These are phyloP conservation scores for Podaxis sp. DNA, from an alignment of 768 basidiomycete genomes.

Conservation along the genomic window DNA sequence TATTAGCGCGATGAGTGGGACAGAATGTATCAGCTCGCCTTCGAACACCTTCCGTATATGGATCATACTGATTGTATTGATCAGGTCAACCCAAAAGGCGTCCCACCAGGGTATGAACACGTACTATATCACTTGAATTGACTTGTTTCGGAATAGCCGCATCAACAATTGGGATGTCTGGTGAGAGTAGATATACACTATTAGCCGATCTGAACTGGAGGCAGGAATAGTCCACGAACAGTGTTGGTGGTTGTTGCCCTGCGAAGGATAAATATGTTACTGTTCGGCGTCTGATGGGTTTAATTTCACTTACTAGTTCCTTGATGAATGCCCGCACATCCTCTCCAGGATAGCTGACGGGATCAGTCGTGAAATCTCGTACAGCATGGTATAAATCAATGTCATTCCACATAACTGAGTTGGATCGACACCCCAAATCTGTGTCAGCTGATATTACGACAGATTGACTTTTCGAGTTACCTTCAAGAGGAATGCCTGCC, in stretches of 20 bases:
- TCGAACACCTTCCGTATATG: conserved; percentile 59
- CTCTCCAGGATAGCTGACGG: conserved; percentile 53
- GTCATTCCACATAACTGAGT: conserved; percentile 71
- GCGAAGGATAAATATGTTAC: background rate
- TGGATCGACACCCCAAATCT: conserved; percentile 3
- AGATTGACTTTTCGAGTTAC: conserved; percentile 23
- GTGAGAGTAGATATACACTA: background rate
- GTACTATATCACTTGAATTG: conserved; percentile 59
- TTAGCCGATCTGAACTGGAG: background rate
- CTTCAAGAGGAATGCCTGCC: conserved; percentile 76
- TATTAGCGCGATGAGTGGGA: background rate
- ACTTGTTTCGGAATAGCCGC: conserved; percentile 53
- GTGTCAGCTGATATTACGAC: background rate
- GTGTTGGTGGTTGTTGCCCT: conserved; percentile 39
- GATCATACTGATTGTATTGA: conserved; percentile 46
- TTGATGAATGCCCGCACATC: conserved; percentile 50
- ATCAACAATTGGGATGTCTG: conserved; percentile 71
- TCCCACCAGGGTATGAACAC: conserved; percentile 19
- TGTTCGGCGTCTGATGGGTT: background rate
- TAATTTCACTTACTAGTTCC: conserved; percentile 43
- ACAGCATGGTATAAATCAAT: conserved; percentile 69
- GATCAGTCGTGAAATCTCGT: conserved; percentile 68
- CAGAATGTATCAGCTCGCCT: conserved; percentile 30
- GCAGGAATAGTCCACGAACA: conserved; percentile 24
- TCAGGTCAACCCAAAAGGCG: background rate